phyloP scores from a whole-genome alignment of 2,329 filamentous ascomycete genomes.

The Botrytis medusae region DNA sequence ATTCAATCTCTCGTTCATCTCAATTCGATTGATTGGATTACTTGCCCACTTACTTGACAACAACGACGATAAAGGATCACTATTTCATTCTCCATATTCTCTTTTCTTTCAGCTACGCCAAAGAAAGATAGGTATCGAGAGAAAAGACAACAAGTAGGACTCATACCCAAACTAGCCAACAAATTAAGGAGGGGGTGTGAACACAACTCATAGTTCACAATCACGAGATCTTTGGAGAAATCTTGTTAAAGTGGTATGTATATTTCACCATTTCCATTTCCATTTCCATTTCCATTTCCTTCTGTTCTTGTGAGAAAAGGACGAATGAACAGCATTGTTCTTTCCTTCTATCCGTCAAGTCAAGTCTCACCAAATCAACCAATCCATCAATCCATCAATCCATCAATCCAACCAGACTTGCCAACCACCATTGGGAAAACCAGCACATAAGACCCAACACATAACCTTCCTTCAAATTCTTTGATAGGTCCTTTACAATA shows the following conservation, averaged over 20 bases:
- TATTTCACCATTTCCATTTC: background rate
- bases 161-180: background rate
- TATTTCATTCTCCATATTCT: background rate
- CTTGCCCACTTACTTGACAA: background rate
- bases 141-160: background rate
- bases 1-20: background rate
- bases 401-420: background rate
- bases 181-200: background rate
- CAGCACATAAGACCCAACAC: conserved; percentile 1
- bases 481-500: conserved; percentile 2
- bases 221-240: background rate
- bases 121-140: background rate
- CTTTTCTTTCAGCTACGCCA: background rate
- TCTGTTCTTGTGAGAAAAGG: background rate
- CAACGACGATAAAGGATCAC: background rate
- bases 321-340: background rate
- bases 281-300: background rate
- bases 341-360: background rate
- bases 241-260: background rate
- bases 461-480: background rate
- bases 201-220: conserved; percentile 2
- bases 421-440: background rate
- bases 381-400: background rate
- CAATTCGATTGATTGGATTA: background rate
- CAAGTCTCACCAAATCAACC: background rate